A percentile compares a stretch with the other conserved stretches of the same genome.
Evolutionary conservation across 805 yeast genomes (phyloP).

Genomic region (Ascoidea rubescens): DNA sequence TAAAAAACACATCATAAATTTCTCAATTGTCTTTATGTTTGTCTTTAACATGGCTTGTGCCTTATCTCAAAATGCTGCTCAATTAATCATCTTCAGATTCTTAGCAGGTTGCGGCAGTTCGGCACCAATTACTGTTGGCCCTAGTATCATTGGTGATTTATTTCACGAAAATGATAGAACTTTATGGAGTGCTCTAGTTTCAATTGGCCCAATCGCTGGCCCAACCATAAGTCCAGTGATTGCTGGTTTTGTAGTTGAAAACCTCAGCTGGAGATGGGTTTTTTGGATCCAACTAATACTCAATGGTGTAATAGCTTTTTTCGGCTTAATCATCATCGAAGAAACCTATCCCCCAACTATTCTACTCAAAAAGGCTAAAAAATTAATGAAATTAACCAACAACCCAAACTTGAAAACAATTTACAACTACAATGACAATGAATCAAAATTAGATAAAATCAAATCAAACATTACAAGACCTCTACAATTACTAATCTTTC

Average conservation of each 20-base stretch:
- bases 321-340: slow-evolving; percentile 29
- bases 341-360: slow-evolving; percentile 51
- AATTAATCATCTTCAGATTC: slow-evolving; percentile 44
- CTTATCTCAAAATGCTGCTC: slow-evolving; percentile 38
- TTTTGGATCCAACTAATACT: slow-evolving; percentile 45
- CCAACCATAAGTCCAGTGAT: slow-evolving; percentile 47
- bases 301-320: slow-evolving; percentile 31
- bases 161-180: slow-evolving; percentile 37
- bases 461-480: slow-evolving; percentile 38
- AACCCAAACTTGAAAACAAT: slow-evolving; percentile 43
- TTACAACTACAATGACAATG: slow-evolving; percentile 43
- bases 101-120: slow-evolving; percentile 54
- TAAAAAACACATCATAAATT: slow-evolving; percentile 38
- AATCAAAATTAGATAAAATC: slow-evolving; percentile 24
- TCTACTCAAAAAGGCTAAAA: slow-evolving; percentile 29
- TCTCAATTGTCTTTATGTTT: slow-evolving; percentile 33
- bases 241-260: slow-evolving; percentile 41
- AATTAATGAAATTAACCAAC: slow-evolving; percentile 37
- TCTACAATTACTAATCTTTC: slow-evolving; percentile 31
- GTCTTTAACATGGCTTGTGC: slow-evolving; percentile 47
- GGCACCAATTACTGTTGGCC: slow-evolving; percentile 56
- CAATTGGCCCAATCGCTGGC: slow-evolving; percentile 37
- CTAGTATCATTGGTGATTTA: slow-evolving; percentile 53
- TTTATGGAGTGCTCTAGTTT: slow-evolving; percentile 40
- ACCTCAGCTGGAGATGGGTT: slow-evolving; percentile 48